Conservation (phyloP, 169 alveolate genomes). For the Plasmodium inui region DNA sequence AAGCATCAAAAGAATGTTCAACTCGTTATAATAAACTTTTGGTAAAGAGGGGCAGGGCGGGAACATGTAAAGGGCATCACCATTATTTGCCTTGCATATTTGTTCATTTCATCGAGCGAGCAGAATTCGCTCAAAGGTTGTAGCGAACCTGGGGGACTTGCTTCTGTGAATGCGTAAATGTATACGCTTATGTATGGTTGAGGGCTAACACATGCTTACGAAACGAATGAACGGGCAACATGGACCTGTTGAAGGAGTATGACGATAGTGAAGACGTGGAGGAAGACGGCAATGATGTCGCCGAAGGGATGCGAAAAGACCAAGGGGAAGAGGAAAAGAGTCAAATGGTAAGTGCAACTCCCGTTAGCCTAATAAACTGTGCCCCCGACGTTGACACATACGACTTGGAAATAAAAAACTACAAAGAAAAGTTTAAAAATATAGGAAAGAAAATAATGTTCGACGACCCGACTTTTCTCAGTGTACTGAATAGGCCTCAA, state of each 20-base stretch:
- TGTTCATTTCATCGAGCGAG: background rate
- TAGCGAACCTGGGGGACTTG: background rate
- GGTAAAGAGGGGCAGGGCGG: background rate
- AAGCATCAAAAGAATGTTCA: background rate
- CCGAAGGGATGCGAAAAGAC: background rate
- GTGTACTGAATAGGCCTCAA: constrained; percentile 50
- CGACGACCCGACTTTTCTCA: constrained; percentile 50
- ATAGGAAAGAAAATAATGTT: constrained; percentile 73
- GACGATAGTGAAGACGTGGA: constrained; percentile 55
- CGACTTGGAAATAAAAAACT: constrained; percentile 75
- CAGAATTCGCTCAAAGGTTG: background rate
- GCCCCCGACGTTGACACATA: constrained; percentile 83
- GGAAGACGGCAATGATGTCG: background rate
- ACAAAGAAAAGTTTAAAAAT: constrained; percentile 70
- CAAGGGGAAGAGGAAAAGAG: background rate
- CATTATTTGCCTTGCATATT: background rate
- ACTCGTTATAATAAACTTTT: background rate
- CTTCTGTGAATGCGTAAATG: background rate
- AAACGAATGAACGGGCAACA: constrained; percentile 13
- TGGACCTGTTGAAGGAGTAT: constrained; percentile 70
- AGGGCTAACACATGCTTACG: background rate
- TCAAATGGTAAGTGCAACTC: background rate
- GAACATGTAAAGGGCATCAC: constrained; percentile 3
- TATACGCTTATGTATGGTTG: constrained; percentile 10
- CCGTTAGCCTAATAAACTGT: constrained; percentile 78